Evolutionary conservation across 2,329 filamentous ascomycete genomes (phyloP), one percentile per base, ranked within the genome.

Genomic region (Esteya vermicola): DNA sequence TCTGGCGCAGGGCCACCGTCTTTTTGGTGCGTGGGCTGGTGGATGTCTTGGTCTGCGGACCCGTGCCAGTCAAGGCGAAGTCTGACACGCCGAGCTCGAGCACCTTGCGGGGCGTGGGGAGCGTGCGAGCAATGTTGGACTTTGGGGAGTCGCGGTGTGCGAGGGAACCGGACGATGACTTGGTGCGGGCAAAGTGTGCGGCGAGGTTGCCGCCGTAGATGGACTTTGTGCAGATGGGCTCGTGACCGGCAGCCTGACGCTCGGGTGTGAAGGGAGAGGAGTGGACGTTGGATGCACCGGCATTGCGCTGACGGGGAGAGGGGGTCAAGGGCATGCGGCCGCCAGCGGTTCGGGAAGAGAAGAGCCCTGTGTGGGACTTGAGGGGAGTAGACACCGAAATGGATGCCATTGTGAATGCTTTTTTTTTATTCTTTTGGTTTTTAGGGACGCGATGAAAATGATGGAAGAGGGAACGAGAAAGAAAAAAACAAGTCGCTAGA

Each of bases 251-350:
- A 20, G 63, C 54, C 54, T 62, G 71, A 57, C 58, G 73, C 62
- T 72, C 81, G 31, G 85, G 85, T 2, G 82, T 88, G 58, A 78
- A 85, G 1, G 83, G 83, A n/a, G 82, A 86, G 12, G 77, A 75
- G 57, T 73, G 69, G 43, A 72, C 12, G 69, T 61, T 40, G 65
- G 56, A 31, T 63, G 66, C 33, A 64, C 64, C 67, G 25, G 66
- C 62, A 26, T 68, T 66, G 48, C 78, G 74, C 47, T 69, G 64
- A 50, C 79, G 76, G 43, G 91, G 91, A 43, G 89, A 96, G 25
- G 91, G 89, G 4, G 89, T 95, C 57, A 98, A 67, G 52, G 91
- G 88, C 71, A 93, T 88, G 47, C 91, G 85, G 58, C 88, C 86
- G 64, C 89, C 88, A 61, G 88, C 91, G 58, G 88, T 91, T 59